phyloP scores from a whole-genome alignment of 108 stramenopile species.

The Skeletonema costatum region DNA sequence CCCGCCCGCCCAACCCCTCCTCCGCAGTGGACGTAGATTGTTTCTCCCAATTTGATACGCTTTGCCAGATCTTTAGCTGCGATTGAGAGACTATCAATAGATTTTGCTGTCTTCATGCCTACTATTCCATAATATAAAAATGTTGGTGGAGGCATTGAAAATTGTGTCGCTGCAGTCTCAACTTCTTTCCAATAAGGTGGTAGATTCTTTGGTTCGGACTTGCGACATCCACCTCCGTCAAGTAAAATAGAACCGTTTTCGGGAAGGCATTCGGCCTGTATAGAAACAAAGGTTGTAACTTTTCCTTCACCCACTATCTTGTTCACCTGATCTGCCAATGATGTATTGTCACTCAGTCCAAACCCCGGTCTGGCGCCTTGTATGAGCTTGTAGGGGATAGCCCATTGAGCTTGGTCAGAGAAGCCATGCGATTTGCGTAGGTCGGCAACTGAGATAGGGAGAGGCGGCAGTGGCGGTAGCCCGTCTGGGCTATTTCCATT shows the following conservation, averaged over 20 bases:
- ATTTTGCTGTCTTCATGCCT: constrained; percentile 9
- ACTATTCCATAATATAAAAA: constrained; percentile 32
- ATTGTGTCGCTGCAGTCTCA: neutral
- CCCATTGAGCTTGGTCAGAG: constrained; percentile 6
- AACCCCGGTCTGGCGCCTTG: constrained; percentile 13
- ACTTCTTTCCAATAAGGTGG: constrained; percentile 16
- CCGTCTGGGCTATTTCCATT: neutral
- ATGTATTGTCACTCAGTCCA: neutral
- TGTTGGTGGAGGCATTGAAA: neutral
- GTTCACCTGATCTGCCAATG: neutral
- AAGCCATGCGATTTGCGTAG: constrained; percentile 7
- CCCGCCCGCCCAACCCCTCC: constrained; percentile 29
- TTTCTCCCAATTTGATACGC: constrained; percentile 22
- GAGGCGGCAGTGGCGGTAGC: constrained; percentile 1
- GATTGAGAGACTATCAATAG: constrained; percentile 4
- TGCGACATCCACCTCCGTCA: constrained; percentile 1
- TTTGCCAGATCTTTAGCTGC: constrained; percentile 3
- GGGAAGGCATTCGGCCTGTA: constrained; percentile 4
- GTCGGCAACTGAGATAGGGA: neutral
- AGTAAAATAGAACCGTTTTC: constrained; percentile 3
- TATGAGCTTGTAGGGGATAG: constrained; percentile 5
- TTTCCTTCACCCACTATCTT: constrained; percentile 2
- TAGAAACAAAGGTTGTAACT: constrained; percentile 1
- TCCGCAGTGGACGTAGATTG: constrained; percentile 27
- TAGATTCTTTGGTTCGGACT: constrained; percentile 1